These are phyloP conservation scores for Ceratobasidium sp. DNA, from an alignment of 1,284 basidiomycete species.

Conservation along the genomic window DNA sequence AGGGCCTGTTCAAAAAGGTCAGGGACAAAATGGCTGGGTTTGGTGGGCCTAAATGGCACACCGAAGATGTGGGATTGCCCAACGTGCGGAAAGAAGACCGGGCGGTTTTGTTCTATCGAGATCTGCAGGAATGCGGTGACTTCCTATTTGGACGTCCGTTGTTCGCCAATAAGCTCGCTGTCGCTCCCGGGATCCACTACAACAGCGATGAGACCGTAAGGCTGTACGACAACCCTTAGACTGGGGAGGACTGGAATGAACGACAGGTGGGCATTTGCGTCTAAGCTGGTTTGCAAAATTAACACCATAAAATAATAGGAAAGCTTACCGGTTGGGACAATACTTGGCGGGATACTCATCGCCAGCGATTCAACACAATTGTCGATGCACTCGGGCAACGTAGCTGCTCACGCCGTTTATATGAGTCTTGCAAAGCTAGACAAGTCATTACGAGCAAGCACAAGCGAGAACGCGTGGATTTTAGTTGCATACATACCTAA, in stretches of 20 bases:
- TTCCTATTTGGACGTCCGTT: not conserved
- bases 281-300: not conserved
- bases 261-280: constrained; percentile 1
- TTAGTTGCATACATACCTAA: constrained; percentile 3
- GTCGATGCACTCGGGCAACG: not conserved
- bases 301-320: not conserved
- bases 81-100: not conserved
- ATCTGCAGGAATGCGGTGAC: constrained; percentile 1
- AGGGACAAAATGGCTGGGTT: not conserved
- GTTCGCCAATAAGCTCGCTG: constrained; percentile 8
- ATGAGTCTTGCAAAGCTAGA: constrained; percentile 16
- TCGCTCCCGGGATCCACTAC: not conserved
- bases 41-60: constrained; percentile 8
- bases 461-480: constrained; percentile 10
- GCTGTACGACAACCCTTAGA: constrained; percentile 2
- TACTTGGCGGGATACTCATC: not conserved
- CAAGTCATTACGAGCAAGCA: not conserved
- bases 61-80: not conserved
- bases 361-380: constrained; percentile 4
- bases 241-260: constrained; percentile 7
- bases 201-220: not conserved
- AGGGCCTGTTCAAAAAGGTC: constrained; percentile 1
- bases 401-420: constrained; percentile 13
- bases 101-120: not conserved
- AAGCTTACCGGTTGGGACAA: not conserved